Conservation (phyloP, 805 yeast genomes). For the Grigorovia jiainica region DNA sequence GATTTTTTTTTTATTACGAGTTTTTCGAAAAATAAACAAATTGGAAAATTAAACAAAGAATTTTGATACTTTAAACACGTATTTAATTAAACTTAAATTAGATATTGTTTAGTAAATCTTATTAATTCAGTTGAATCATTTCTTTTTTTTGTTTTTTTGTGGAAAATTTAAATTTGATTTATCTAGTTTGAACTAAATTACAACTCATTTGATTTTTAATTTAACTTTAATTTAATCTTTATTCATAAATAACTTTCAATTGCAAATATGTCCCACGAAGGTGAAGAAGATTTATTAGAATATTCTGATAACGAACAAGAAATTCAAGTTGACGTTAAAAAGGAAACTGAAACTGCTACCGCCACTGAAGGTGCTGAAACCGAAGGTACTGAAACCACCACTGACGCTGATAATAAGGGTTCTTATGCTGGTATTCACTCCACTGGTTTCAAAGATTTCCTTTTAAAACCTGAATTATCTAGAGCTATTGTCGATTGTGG, state of each 20-base stretch:
- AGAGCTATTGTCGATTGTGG: conserved; percentile 99
- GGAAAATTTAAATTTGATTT: too few relatives aligned
- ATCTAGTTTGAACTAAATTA: too few relatives aligned
- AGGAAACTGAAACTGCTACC: conserved; percentile 31
- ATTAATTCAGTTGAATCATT: not conserved
- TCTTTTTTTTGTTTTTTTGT: too few relatives aligned
- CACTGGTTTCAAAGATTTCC: conserved; percentile 95
- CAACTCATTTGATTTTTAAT: not conserved
- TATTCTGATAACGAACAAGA: conserved; percentile 98
- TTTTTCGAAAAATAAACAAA: not conserved
- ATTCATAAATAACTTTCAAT: too few relatives aligned
- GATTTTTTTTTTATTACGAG: not conserved
- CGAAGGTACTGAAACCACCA: conserved; percentile 34
- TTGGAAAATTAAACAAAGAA: too few relatives aligned
- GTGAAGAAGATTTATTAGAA: conserved; percentile 98
- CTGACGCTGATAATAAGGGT: conserved; percentile 80
- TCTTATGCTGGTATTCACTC: conserved; percentile 97
- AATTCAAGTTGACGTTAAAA: conserved; percentile 51
- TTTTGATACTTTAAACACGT: too few relatives aligned
- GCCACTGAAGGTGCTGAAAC: conserved; percentile 20
- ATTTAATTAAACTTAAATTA: too few relatives aligned
- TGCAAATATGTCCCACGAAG: conserved; percentile 74
- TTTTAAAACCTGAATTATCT: conserved; percentile 90
- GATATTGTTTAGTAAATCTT: not conserved
- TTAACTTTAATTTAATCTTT: too few relatives aligned